These are phyloP conservation scores for Zymoseptoria ardabiliae DNA, from an alignment of 2,329 filamentous ascomycete species.

Conservation along the genomic window DNA sequence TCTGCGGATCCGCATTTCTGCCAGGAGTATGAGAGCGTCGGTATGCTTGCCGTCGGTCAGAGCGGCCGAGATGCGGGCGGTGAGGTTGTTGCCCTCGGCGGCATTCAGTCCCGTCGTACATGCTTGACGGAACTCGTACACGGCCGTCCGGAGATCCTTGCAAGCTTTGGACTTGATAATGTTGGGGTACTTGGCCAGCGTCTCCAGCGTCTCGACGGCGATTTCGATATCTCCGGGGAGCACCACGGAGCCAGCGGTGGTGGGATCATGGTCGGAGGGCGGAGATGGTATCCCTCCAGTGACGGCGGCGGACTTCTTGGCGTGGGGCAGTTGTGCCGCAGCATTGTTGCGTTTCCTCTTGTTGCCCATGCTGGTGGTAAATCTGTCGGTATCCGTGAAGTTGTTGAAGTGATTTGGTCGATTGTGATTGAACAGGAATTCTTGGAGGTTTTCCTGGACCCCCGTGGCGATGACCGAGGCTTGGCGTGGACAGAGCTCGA, in stretches of 20 bases:
- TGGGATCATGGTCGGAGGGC: constrained; percentile 3
- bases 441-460: not conserved
- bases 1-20: constrained; percentile 62
- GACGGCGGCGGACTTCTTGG: constrained; percentile 3
- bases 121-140: constrained; percentile 62
- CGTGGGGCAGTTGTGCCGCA: not conserved
- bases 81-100: constrained; percentile 53
- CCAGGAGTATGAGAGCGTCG: constrained; percentile 58
- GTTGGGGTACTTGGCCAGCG: constrained; percentile 51
- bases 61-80: constrained; percentile 58
- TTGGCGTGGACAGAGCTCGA: not conserved
- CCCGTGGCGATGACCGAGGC: not conserved
- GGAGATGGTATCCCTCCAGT: not conserved
- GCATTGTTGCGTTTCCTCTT: constrained; percentile 9
- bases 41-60: constrained; percentile 58
- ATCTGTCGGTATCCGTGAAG: not conserved
- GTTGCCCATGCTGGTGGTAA: not conserved
- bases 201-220: constrained; percentile 55
- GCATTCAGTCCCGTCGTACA: constrained; percentile 60
- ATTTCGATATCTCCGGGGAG: constrained; percentile 56
- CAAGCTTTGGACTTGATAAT: constrained; percentile 63
- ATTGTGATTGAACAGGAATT: not conserved
- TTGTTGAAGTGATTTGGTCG: not conserved
- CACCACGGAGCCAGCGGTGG: constrained; percentile 5
- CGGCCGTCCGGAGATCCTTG: constrained; percentile 58